phyloP scores from a whole-genome alignment of 805 yeast genomes.

The Myxozyma sirexii region DNA sequence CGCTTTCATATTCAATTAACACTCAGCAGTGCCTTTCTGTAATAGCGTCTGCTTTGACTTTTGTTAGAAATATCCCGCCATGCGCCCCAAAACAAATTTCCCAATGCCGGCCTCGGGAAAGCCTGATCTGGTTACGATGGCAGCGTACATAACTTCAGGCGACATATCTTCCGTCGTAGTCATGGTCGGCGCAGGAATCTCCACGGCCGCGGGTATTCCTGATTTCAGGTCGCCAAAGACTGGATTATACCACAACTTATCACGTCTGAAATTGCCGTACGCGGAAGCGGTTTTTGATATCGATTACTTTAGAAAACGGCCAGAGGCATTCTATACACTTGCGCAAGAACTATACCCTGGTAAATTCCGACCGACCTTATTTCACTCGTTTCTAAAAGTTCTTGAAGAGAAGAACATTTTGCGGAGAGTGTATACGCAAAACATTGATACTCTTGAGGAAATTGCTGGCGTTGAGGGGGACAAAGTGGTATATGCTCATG shows the following conservation, averaged over 20 bases:
- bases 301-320: conserved; percentile 72
- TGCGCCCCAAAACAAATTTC: conserved; percentile 7
- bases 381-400: conserved; percentile 71
- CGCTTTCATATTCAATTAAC: neutral
- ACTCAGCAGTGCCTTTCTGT: neutral
- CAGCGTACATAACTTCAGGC: conserved; percentile 20
- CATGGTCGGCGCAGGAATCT: conserved; percentile 87
- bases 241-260: conserved; percentile 73
- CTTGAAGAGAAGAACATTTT: conserved; percentile 65
- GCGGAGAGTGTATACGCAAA: conserved; percentile 82
- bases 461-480: conserved; percentile 73
- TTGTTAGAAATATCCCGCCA: neutral
- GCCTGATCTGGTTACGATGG: conserved; percentile 22
- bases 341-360: conserved; percentile 90
- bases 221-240: conserved; percentile 92
- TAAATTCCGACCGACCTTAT: conserved; percentile 76
- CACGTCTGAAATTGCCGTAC: conserved; percentile 74
- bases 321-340: conserved; percentile 80
- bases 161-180: conserved; percentile 25
- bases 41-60: neutral
- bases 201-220: conserved; percentile 93
- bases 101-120: conserved; percentile 1
- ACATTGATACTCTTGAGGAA: conserved; percentile 89
- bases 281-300: conserved; percentile 97
- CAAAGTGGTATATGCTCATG: conserved; percentile 86